Percentiles rank a stretch among this genome's conserved stretches.
phyloP scores from a whole-genome alignment of 257 asterid species.

The Dorcoceras hygrometricum region DNA sequence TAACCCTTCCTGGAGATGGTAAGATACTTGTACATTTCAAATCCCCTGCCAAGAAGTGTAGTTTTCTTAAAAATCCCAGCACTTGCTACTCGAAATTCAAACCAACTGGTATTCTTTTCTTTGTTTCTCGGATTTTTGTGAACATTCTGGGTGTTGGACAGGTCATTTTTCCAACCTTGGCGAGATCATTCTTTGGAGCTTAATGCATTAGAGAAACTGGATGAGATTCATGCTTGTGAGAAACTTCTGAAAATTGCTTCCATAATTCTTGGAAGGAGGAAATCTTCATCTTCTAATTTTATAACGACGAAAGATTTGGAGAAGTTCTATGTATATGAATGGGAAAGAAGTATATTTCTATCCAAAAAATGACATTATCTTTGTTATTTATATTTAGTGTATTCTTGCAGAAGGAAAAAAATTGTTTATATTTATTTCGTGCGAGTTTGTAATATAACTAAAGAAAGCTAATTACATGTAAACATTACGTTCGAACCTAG shows the following conservation, averaged over 20 bases:
- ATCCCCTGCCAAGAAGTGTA: not conserved
- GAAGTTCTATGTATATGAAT: conserved; percentile 43
- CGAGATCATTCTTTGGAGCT: conserved; percentile 46
- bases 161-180: conserved; percentile 83
- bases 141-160: conserved; percentile 27
- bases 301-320: conserved; percentile 40
- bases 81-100: not conserved
- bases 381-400: too few species aligned
- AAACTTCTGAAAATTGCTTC: conserved; percentile 54
- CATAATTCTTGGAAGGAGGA: conserved; percentile 35
- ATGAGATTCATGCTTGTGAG: conserved; percentile 74
- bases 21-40: conserved; percentile 24
- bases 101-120: not conserved
- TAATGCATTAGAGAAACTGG: conserved; percentile 38
- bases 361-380: conserved; percentile 24
- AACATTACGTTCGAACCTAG: too few species aligned
- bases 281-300: conserved; percentile 35
- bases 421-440: too few species aligned
- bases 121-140: not conserved
- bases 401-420: too few species aligned
- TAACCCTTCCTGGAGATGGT: conserved; percentile 89
- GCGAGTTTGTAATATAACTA: too few species aligned
- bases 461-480: too few species aligned
- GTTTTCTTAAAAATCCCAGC: not conserved
- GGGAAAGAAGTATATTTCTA: conserved; percentile 53